Evolutionary conservation across 2,329 filamentous ascomycete species (phyloP), one percentile per base, ranked within the genome.

Genomic region (Neobulgaria alba): DNA sequence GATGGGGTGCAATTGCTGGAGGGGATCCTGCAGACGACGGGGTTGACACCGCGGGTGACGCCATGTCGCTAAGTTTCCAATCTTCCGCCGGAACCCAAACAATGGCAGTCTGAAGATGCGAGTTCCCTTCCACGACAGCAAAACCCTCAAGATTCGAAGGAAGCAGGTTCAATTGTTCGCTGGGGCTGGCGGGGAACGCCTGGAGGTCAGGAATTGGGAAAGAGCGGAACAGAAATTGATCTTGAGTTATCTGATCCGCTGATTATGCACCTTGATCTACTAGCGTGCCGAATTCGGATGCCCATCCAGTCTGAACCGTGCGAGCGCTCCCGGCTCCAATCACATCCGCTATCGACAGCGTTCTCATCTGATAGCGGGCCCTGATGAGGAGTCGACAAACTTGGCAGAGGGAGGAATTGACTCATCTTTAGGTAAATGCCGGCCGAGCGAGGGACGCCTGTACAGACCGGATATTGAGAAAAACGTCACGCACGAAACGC

Each of bases 1-100:
- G 58, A 36, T 56, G 52, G 39, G 57, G 55, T 30, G 56, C 53
- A 33, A 59, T 50, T 19, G 50, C 45, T 37, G 63, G 61, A 23
- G 61, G 61, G 29, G 61, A 59, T 41, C 60, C 58, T 33, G 64
- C 57, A 36, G 63, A 57, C 10, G 62, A 62, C n/a, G 61, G 57
- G 9, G 61, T 63, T 42, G 61, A 57, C 45, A 60, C 59, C 40
- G 61, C 54, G 26, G 61, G 57, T 47, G 63, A 63, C 7, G 23
- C 23, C 23, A 26, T 26, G 23, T 12, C 23, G 23, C 23, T 26
- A 26, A 26, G 7, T n/a, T n/a, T n/a, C n/a, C n/a, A n/a, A n/a
- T n/a, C n/a, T n/a, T n/a, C n/a, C n/a, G n/a, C n/a, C n/a, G n/a
- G n/a, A n/a, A n/a, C n/a, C n/a, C n/a, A n/a, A n/a, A n/a, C n/a